Percentiles rank a stretch among this genome's conserved stretches.
phyloP scores from a whole-genome alignment of 352 stramenopile genomes.

The Phytopythium chamaehyphon region DNA sequence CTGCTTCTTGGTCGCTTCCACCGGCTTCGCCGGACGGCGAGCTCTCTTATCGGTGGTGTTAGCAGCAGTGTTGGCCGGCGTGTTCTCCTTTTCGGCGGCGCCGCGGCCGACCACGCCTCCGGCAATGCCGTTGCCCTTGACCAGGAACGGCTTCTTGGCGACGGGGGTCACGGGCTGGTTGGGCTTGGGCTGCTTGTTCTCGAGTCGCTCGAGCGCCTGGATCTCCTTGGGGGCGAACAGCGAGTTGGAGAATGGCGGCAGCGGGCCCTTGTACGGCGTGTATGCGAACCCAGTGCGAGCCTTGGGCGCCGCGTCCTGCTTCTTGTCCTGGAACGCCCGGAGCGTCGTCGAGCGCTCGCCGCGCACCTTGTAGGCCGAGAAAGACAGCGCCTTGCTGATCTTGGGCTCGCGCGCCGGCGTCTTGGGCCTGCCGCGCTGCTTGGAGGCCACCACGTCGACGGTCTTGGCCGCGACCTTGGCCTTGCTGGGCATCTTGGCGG shows the following conservation, averaged over 20 bases:
- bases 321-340: neutral
- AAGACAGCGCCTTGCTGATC: slow-evolving; percentile 6
- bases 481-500: slow-evolving; percentile 8
- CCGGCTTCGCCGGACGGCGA: neutral
- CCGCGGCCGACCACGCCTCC: slow-evolving; percentile 3
- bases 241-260: slow-evolving; percentile 36
- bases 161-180: neutral
- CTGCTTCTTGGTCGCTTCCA: neutral
- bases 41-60: neutral
- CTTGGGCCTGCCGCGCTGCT: neutral
- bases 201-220: slow-evolving; percentile 4
- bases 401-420: slow-evolving; percentile 1
- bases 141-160: slow-evolving; percentile 6
- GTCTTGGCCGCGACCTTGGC: slow-evolving; percentile 7
- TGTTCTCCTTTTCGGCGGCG: slow-evolving; percentile 6
- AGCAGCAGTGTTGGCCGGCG: neutral
- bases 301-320: neutral
- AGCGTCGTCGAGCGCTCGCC: slow-evolving; percentile 7
- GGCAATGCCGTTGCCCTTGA: slow-evolving; percentile 6
- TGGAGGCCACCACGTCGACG: slow-evolving; percentile 2
- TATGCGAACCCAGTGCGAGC: slow-evolving; percentile 19
- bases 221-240: slow-evolving; percentile 8
- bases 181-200: neutral
- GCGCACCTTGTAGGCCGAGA: slow-evolving; percentile 7
- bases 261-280: slow-evolving; percentile 63